Evolutionary conservation across 495 filamentous ascomycete species (phyloP).

Genomic region (Oidiodendron maius): DNA sequence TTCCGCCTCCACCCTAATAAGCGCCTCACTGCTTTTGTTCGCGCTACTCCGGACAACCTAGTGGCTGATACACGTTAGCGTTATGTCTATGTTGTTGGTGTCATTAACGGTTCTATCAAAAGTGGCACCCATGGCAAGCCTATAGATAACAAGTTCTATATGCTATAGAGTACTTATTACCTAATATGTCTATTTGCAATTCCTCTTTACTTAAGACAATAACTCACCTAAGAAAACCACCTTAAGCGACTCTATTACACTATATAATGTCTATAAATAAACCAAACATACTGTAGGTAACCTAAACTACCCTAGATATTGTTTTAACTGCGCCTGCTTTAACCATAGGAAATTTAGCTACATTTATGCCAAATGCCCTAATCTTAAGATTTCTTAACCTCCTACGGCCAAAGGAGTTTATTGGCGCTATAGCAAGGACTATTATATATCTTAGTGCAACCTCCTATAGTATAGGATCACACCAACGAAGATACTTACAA

Average conservation of each 20-base stretch:
- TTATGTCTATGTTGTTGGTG: background rate
- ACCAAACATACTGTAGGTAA: background rate
- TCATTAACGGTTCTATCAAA: background rate
- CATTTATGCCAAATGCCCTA: background rate
- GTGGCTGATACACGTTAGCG: slow-evolving; percentile 4
- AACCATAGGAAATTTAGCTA: background rate
- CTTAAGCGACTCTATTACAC: background rate
- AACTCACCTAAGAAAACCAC: background rate
- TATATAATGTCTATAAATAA: background rate
- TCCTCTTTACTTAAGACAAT: background rate
- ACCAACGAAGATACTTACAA: too few relatives aligned
- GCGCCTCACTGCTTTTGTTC: background rate
- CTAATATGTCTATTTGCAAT: background rate
- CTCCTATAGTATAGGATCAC: too few relatives aligned
- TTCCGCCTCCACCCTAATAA: background rate
- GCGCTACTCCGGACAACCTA: background rate
- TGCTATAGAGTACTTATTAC: background rate
- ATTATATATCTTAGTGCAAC: background rate
- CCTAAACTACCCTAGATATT: background rate
- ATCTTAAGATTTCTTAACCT: background rate
- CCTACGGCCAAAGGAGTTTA: background rate
- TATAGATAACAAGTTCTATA: background rate
- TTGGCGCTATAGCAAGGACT: background rate
- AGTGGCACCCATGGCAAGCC: background rate
- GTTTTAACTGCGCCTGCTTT: background rate